Evolutionary conservation across 2,329 filamentous ascomycete genomes (phyloP), one percentile per base, ranked within the genome.

Genomic region (Phialemoniopsis sp.): DNA sequence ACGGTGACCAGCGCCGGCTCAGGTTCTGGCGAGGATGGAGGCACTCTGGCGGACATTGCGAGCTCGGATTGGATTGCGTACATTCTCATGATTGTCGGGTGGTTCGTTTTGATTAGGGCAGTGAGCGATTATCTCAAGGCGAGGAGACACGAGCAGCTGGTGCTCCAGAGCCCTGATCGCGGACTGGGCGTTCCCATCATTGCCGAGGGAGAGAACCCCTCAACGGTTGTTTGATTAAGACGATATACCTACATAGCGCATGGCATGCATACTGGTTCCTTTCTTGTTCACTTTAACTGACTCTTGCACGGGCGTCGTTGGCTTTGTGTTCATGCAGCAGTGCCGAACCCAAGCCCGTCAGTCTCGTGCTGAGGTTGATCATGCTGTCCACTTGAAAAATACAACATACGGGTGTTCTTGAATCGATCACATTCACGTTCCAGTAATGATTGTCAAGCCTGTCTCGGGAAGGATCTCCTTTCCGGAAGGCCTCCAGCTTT

Each of bases 71-170:
- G 88, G 88, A 71, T 95, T 46, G 87, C 89, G 10, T 98, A 97
- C 54, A 72, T 87, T 13, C 66, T 98, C 35, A 98, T 98, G 93
- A 87, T 98, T 56, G 85, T 95, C 2, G 93, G 93, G 5, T 98
- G 93, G 93, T 97, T 97, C 57, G 89, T 98, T 46, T 70, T 98
- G 46, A 97, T 98, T 57, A 80, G 90, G 62, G 84, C 89, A n/a
- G 81, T 95, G 14, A 89, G 85, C 52, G 90, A 97, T 59, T 98
- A 93, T 58, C 66, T 97, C 46, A 80, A 83, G 50, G 93, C 89
- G 29, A 78, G 91, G 57, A 76, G 89, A 55, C 93, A 97, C 58
- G 93, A 98, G 67, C 87, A 93, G 60, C 71, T 98, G 37, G 89
- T 98, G 5, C 68, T 96, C 49, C 90, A 95, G 59, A 95, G 89